A percentile compares a stretch with the other conserved stretches of the same genome.
These are phyloP conservation scores for Globisporangium paroecandrum DNA, from an alignment of 352 stramenopile genomes.

Conservation along the genomic window DNA sequence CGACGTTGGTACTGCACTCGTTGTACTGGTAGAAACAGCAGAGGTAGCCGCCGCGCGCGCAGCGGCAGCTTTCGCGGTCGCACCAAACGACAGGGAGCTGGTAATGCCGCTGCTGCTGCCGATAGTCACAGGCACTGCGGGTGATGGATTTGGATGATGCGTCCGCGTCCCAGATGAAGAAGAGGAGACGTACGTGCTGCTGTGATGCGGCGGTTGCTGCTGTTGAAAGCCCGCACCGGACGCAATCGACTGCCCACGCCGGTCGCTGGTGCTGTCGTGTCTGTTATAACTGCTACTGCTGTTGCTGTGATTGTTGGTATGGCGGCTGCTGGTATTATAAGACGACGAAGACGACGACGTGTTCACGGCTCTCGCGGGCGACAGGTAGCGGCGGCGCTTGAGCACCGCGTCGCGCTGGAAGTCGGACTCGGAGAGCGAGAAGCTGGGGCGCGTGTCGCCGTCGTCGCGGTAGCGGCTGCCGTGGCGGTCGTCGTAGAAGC, in stretches of 20 bases:
- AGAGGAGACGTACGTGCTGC: not conserved
- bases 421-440: slow-evolving; percentile 56
- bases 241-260: not conserved
- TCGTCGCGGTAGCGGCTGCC: not conserved
- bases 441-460: slow-evolving; percentile 17
- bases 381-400: slow-evolving; percentile 48
- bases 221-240: not conserved
- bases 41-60: not conserved
- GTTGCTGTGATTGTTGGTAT: not conserved
- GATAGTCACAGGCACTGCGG: not conserved
- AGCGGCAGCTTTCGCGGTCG: not conserved
- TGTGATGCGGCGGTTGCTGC: slow-evolving; percentile 8
- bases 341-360: not conserved
- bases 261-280: not conserved
- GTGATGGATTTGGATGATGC: not conserved
- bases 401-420: slow-evolving; percentile 55
- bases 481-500: not conserved
- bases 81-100: not conserved
- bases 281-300: not conserved
- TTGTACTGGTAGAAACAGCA: not conserved
- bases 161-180: not conserved
- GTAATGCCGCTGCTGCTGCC: not conserved
- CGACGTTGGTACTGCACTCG: not conserved
- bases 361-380: slow-evolving; percentile 20
- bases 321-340: not conserved